phyloP scores from a whole-genome alignment of 176 grass and related monocot species.

The Ensete ventricosum region DNA sequence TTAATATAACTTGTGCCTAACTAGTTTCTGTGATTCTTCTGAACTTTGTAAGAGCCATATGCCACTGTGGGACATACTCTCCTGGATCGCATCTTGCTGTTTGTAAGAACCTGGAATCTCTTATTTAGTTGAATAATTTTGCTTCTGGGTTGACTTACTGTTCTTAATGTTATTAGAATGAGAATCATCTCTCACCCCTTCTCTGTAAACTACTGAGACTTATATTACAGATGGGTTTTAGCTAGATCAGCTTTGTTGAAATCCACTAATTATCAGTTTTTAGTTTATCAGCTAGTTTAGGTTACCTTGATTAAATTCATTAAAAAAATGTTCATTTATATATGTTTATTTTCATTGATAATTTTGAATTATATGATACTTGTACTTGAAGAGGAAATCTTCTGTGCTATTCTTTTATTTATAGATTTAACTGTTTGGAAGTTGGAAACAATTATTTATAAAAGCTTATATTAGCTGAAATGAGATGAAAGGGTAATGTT shows the following conservation, averaged over 20 bases:
- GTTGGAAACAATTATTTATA: no score
- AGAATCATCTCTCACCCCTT: background rate
- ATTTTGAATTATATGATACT: no score
- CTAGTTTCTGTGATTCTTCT: background rate
- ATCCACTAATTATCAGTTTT: background rate
- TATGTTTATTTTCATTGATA: no score
- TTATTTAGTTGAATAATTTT: background rate
- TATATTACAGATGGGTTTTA: background rate
- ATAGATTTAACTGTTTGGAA: no score
- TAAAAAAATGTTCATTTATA: no score
- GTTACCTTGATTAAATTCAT: no score
- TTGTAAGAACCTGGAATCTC: background rate
- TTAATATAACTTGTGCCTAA: background rate
- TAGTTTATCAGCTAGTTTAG: background rate
- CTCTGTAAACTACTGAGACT: background rate
- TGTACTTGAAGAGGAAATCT: no score
- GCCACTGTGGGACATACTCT: background rate
- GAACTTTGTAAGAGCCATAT: background rate
- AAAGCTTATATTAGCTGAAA: no score
- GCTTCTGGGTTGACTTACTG: background rate
- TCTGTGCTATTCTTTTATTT: no score
- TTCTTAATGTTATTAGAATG: background rate
- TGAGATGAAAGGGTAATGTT: no score
- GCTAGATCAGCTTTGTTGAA: background rate
- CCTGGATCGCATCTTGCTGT: background rate